These are phyloP conservation scores for Fusarium chuoi DNA, from an alignment of 2,329 filamentous ascomycete genomes.

Conservation along the genomic window DNA sequence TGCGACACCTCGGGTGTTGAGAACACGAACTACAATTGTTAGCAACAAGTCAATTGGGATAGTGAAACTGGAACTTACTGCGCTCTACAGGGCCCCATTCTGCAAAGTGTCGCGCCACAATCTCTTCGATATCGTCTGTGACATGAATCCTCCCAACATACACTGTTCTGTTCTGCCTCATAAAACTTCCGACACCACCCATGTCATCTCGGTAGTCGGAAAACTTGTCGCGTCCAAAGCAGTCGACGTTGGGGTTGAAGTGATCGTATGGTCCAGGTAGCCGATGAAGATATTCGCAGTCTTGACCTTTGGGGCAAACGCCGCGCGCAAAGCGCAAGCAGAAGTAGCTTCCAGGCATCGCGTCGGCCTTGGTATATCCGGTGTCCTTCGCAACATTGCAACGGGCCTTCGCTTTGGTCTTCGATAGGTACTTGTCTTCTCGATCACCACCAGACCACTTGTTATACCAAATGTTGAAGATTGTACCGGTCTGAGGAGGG, in stretches of 20 bases:
- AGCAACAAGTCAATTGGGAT: conserved; percentile 1
- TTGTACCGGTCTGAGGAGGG: conserved; percentile 90
- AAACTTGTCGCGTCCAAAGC: conserved; percentile 87
- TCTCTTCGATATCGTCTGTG: conserved; percentile 95
- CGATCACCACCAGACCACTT: conserved; percentile 97
- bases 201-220: conserved; percentile 96
- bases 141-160: conserved; percentile 96
- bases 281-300: conserved; percentile 94
- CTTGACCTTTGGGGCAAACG: conserved; percentile 83
- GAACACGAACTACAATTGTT: conserved; percentile 69
- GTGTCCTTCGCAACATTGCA: conserved; percentile 86
- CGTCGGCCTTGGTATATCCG: conserved; percentile 82
- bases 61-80: conserved; percentile 51
- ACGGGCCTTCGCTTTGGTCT: conserved; percentile 83
- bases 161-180: conserved; percentile 91
- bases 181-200: conserved; percentile 94
- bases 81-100: conserved; percentile 97
- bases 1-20: conserved; percentile 89
- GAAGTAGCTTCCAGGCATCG: conserved; percentile 84
- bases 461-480: conserved; percentile 98
- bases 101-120: conserved; percentile 92
- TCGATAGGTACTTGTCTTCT: conserved; percentile 88
- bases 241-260: conserved; percentile 94
- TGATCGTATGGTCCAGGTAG: conserved; percentile 87
- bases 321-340: conserved; percentile 93